These are phyloP conservation scores for Epichloe baconii DNA, from an alignment of 2,329 filamentous ascomycete species.

Conservation along the genomic window DNA sequence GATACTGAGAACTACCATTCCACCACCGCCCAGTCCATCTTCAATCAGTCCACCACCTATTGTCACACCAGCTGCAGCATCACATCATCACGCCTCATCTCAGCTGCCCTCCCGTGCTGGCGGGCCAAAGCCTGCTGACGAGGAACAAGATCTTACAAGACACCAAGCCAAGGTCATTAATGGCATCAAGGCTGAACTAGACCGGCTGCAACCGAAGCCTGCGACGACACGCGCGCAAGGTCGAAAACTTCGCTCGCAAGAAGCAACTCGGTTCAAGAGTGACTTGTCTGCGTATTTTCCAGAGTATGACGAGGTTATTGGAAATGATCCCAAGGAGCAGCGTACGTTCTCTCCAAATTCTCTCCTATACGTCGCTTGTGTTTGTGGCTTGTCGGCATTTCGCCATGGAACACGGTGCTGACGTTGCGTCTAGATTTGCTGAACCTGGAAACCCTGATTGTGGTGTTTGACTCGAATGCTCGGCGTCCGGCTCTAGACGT, in stretches of 20 bases:
- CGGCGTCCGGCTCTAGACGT: conserved; percentile 14
- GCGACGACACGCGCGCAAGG: conserved; percentile 46
- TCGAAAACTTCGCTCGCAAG: conserved; percentile 71
- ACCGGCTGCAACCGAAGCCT: conserved; percentile 37
- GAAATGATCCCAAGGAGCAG: conserved; percentile 65
- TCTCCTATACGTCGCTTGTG: not conserved
- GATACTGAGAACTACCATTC: not conserved
- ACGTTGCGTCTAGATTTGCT: conserved; percentile 48
- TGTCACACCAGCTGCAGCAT: conserved; percentile 1
- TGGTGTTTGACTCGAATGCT: conserved; percentile 46
- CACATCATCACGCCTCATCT: conserved; percentile 3
- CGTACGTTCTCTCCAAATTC: conserved; percentile 38
- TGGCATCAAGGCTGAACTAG: conserved; percentile 48
- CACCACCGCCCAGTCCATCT: not conserved
- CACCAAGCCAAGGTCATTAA: conserved; percentile 46
- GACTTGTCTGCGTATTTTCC: conserved; percentile 84
- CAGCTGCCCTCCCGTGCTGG: conserved; percentile 7
- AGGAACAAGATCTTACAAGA: conserved; percentile 27
- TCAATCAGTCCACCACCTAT: conserved; percentile 1
- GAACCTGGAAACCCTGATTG: conserved; percentile 58
- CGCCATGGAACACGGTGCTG: not conserved
- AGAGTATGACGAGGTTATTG: conserved; percentile 89
- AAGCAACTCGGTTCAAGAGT: conserved; percentile 77
- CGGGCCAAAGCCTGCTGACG: conserved; percentile 10
- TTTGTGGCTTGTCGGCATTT: not conserved